Evolutionary conservation across 2,329 filamentous ascomycete genomes (phyloP), one percentile per base, ranked within the genome.

Genomic region (Hymenoscyphus fraxineus): DNA sequence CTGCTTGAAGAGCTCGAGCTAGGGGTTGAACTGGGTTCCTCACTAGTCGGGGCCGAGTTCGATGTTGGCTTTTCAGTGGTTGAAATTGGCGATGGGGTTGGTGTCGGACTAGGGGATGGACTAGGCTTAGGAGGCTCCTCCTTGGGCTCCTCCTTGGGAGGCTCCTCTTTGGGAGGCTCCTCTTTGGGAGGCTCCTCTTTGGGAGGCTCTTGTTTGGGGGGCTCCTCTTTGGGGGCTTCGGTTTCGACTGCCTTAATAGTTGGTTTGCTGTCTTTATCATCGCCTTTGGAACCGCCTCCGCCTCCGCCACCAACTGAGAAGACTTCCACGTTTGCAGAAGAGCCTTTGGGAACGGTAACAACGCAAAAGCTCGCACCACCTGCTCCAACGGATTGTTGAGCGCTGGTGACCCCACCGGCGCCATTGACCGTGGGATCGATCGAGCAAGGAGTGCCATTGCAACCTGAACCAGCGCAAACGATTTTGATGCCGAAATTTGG

Each of bases 321-420:
- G 38, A 91, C 84, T 32, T 91, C 84, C 68, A 93, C 85, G 71
- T 85, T 86, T 55, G 89, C 91, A 62, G 81, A 85, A 58, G 78
- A 77, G 32, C 90, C 90, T 70, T 84, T 83, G 55, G 87, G 81
- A 16, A 92, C 87, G 15, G 90, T 93, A 13, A 91, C 90, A 58
- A 93, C 90, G 71, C 91, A 94, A 77, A 92, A 93, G 54, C 81
- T 79, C 19, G 86, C 84, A 70, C 84, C 87, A 38, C 89, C 89
- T 16, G 89, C 90, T 60, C 90, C 90, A 16, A 78, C 77, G 47
- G 84, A 79, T 38, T 77, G 73, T 22, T 81, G 76, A 19, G 81
- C 76, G 71, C 88, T 89, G 9, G 77, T 80, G 64, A 93, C 85
- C 54, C 82, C 81, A 61, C 85, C 86, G 62, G 87, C 80, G 10